Evolutionary conservation across 2,329 filamentous ascomycete species (phyloP).

Genomic region (Cytospora paraplurivora): DNA sequence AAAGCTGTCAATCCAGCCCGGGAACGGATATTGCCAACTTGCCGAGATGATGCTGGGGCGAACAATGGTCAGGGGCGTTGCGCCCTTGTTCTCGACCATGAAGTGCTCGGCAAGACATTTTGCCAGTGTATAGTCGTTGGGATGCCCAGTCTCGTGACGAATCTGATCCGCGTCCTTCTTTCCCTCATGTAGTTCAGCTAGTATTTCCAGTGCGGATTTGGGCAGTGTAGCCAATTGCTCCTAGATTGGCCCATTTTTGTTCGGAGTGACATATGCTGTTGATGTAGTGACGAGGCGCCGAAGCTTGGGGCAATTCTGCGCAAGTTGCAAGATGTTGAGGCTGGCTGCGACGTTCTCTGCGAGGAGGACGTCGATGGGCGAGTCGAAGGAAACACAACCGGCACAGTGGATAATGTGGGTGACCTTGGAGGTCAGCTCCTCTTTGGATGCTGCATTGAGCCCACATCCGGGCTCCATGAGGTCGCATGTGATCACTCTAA

Average conservation of each 20-base stretch:
- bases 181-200: conserved; percentile 21
- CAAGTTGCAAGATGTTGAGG: conserved; percentile 24
- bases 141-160: conserved; percentile 26
- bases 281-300: conserved; percentile 25
- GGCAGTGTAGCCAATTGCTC: conserved; percentile 22
- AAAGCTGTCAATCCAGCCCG: conserved; percentile 30
- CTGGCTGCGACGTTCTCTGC: conserved; percentile 26
- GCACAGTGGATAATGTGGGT: conserved; percentile 29
- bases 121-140: conserved; percentile 29
- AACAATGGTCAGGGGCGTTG: conserved; percentile 25
- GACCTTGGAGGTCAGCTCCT: conserved; percentile 4
- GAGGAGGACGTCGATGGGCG: conserved; percentile 16
- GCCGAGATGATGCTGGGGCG: conserved; percentile 30
- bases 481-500: conserved; percentile 24
- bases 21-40: conserved; percentile 23
- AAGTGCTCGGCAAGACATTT: conserved; percentile 30
- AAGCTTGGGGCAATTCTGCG: conserved; percentile 14
- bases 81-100: conserved; percentile 17
- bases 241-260: conserved; percentile 25
- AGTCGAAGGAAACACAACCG: conserved; percentile 28
- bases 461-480: conserved; percentile 26
- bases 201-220: conserved; percentile 14
- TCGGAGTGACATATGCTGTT: conserved; percentile 26
- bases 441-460: neutral
- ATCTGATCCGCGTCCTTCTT: conserved; percentile 10